A percentile compares a stretch with the other conserved stretches of the same genome.
These are phyloP conservation scores for Cystobasidium ongulense DNA, from an alignment of 768 basidiomycete species.

Conservation along the genomic window DNA sequence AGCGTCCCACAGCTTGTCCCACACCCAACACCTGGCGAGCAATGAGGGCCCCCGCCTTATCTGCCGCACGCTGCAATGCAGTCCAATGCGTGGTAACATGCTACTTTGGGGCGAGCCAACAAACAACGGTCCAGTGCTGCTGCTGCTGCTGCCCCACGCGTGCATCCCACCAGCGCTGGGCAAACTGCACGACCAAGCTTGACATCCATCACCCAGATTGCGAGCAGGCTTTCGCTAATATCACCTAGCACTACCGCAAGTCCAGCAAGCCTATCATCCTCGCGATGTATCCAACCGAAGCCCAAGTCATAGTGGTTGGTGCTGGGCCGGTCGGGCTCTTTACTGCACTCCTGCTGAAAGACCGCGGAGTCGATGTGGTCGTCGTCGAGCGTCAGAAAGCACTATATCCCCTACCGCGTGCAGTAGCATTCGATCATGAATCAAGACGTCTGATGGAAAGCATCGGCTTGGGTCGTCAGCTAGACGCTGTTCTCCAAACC, in stretches of 20 bases:
- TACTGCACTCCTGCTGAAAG: neutral
- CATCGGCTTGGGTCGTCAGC: neutral
- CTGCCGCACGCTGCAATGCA: too few species aligned
- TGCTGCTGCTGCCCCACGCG: too few species aligned
- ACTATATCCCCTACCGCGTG: constrained; percentile 4
- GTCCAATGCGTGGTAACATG: too few species aligned
- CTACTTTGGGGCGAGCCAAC: too few species aligned
- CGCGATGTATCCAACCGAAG: neutral
- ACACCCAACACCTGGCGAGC: neutral
- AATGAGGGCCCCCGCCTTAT: neutral
- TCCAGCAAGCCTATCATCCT: neutral
- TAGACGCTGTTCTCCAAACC: constrained; percentile 5
- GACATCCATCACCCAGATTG: too few species aligned
- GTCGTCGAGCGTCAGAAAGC: constrained; percentile 15
- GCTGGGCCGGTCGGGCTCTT: constrained; percentile 7
- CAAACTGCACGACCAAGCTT: too few species aligned
- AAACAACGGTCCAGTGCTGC: too few species aligned
- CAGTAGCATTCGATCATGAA: constrained; percentile 14
- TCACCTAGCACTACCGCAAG: neutral
- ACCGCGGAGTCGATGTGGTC: neutral
- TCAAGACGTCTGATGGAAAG: constrained; percentile 2
- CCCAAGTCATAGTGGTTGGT: neutral
- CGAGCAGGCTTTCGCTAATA: too few species aligned
- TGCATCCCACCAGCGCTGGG: too few species aligned
- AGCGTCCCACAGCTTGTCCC: neutral